phyloP scores from a whole-genome alignment of 2,329 filamentous ascomycete species.

The Penicillium polonicum region DNA sequence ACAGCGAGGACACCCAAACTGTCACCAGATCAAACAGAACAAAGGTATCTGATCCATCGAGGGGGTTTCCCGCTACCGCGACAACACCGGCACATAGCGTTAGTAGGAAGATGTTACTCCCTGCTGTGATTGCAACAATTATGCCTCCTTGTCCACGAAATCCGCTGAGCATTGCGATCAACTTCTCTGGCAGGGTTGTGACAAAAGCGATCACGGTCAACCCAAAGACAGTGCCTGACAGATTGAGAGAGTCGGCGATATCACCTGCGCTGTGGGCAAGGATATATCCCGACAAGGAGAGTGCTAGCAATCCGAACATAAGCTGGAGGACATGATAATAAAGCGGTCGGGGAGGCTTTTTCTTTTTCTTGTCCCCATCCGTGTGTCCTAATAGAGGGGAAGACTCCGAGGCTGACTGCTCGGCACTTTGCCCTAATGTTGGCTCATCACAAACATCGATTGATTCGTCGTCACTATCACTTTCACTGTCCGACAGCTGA shows the following conservation, averaged over 20 bases:
- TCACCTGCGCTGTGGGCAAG: slow-evolving; percentile 47
- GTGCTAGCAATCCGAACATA: slow-evolving; percentile 44
- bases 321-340: slow-evolving; percentile 46
- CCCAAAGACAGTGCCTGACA: slow-evolving; percentile 51
- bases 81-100: slow-evolving; percentile 48
- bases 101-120: slow-evolving; percentile 57
- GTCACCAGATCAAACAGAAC: slow-evolving; percentile 26
- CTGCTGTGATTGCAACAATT: slow-evolving; percentile 53
- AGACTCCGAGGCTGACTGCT: slow-evolving; percentile 11
- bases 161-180: slow-evolving; percentile 52
- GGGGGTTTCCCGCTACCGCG: slow-evolving; percentile 12
- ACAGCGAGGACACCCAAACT: slow-evolving; percentile 23
- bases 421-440: not conserved
- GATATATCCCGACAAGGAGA: slow-evolving; percentile 51
- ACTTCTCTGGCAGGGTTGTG: slow-evolving; percentile 56
- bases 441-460: slow-evolving; percentile 8
- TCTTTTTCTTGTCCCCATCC: not conserved
- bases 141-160: slow-evolving; percentile 50
- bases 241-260: slow-evolving; percentile 42
- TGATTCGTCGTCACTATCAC: slow-evolving; percentile 42
- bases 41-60: slow-evolving; percentile 15
- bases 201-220: slow-evolving; percentile 52
- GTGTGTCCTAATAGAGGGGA: slow-evolving; percentile 21
- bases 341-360: slow-evolving; percentile 23
- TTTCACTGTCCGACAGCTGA: slow-evolving; percentile 45